Percentiles rank a stretch among this genome's conserved stretches.
These are phyloP conservation scores for Trichocladium uniseriatum DNA, from an alignment of 495 filamentous ascomycete genomes.

Conservation along the genomic window DNA sequence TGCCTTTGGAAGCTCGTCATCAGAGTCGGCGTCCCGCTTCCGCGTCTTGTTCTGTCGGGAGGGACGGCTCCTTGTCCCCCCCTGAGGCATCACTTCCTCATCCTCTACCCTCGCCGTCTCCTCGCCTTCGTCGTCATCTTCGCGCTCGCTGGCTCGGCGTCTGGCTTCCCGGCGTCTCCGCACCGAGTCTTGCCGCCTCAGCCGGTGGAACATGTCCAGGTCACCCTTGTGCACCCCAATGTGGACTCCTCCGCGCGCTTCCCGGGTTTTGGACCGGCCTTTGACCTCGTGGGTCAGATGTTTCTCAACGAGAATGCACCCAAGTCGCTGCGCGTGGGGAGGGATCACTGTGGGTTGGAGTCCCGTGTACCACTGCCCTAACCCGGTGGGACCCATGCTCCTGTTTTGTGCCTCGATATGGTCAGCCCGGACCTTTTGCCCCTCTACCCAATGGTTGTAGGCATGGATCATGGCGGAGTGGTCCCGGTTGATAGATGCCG, in stretches of 20 bases:
- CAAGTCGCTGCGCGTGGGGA: conserved; percentile 17
- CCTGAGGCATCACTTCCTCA: neutral
- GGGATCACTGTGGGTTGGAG: neutral
- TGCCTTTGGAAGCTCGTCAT: too few species aligned
- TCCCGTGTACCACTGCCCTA: conserved; percentile 1
- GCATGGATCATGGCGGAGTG: conserved; percentile 16
- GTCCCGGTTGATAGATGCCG: conserved; percentile 27
- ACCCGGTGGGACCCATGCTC: neutral
- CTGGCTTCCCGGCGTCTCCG: neutral
- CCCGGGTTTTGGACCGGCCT: conserved; percentile 14
- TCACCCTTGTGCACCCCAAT: conserved; percentile 34
- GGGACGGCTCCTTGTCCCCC: neutral
- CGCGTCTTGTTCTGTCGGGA: too few species aligned
- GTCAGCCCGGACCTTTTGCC: conserved; percentile 7
- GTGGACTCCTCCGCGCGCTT: conserved; percentile 24
- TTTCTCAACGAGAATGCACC: conserved; percentile 18
- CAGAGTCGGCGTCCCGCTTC: neutral
- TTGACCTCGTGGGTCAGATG: conserved; percentile 20
- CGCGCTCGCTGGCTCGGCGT: neutral
- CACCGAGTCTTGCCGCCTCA: conserved; percentile 7
- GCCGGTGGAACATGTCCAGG: conserved; percentile 12
- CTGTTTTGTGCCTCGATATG: neutral
- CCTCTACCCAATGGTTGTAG: conserved; percentile 18
- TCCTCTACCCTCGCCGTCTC: neutral
- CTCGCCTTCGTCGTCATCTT: conserved; percentile 1